Evolutionary conservation across 768 basidiomycete genomes (phyloP).

Genomic region (Boletus rex-veris): DNA sequence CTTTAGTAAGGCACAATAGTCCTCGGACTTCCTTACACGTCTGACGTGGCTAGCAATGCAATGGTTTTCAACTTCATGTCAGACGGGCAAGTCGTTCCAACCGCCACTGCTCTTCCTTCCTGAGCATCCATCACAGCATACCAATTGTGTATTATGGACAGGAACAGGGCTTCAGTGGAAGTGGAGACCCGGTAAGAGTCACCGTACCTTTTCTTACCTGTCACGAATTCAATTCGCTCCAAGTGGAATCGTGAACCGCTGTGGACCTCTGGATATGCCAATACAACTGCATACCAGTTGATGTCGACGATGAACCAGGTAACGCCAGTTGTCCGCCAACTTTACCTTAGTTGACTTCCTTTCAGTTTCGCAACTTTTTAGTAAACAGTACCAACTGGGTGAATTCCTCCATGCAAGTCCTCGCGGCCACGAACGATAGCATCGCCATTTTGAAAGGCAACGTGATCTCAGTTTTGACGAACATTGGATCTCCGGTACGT

Average conservation of each 20-base stretch:
- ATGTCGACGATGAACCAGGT: slow-evolving; percentile 62
- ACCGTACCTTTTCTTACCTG: not conserved
- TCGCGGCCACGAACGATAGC: slow-evolving; percentile 47
- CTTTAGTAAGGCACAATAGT: slow-evolving; percentile 46
- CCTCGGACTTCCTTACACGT: not conserved
- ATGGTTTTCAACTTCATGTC: slow-evolving; percentile 74
- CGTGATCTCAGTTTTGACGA: slow-evolving; percentile 61
- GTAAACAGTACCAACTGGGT: slow-evolving; percentile 52
- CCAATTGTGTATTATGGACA: slow-evolving; percentile 82
- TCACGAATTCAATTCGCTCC: slow-evolving; percentile 1
- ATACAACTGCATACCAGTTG: slow-evolving; percentile 54
- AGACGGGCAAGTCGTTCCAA: slow-evolving; percentile 45
- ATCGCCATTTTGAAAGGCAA: slow-evolving; percentile 65
- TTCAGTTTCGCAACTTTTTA: slow-evolving; percentile 62
- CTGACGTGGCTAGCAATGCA: slow-evolving; percentile 51
- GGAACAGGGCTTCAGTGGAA: slow-evolving; percentile 67
- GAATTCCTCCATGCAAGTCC: slow-evolving; percentile 46
- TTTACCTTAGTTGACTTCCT: not conserved
- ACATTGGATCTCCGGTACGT: slow-evolving; percentile 67
- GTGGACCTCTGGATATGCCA: slow-evolving; percentile 65
- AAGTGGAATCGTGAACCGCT: slow-evolving; percentile 74
- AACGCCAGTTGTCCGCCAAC: not conserved
- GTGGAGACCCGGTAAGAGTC: slow-evolving; percentile 54
- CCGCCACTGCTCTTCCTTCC: not conserved
- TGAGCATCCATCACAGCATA: slow-evolving; percentile 38